These are phyloP conservation scores for Chlamydomonas schloesseri DNA, from an alignment of 139 green algal genomes.

Conservation along the genomic window DNA sequence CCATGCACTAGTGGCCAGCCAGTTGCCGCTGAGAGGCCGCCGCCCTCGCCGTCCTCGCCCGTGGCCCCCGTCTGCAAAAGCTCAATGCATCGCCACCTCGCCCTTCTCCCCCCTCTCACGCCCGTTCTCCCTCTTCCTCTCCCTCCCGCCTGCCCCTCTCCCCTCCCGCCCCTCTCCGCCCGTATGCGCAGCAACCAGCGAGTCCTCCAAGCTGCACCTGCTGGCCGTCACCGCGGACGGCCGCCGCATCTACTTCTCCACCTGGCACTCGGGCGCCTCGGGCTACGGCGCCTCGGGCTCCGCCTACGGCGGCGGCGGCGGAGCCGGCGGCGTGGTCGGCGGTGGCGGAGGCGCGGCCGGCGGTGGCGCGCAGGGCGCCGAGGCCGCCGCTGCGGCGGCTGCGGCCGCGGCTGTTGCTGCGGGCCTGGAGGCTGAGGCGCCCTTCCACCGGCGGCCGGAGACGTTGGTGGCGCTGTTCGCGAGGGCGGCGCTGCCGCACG, in stretches of 20 bases:
- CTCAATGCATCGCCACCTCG: too few species aligned
- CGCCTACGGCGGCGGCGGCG: neutral
- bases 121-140: too few species aligned
- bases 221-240: constrained; percentile 90
- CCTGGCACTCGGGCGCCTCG: constrained; percentile 5
- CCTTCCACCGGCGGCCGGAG: constrained; percentile 49
- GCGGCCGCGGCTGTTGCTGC: neutral
- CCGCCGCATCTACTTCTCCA: constrained; percentile 88
- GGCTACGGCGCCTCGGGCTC: constrained; percentile 16
- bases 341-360: too few species aligned
- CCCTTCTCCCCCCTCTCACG: too few species aligned
- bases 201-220: constrained; percentile 85
- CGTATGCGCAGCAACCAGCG: constrained; percentile 49
- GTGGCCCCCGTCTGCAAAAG: too few species aligned
- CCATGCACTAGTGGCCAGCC: too few species aligned
- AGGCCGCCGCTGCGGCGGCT: neutral
- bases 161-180: too few species aligned
- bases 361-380: too few species aligned
- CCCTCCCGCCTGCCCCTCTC: too few species aligned
- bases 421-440: neutral
- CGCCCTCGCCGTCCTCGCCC: too few species aligned
- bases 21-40: too few species aligned
- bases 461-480: constrained; percentile 71
- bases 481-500: constrained; percentile 66
- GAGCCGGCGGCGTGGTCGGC: neutral